Evolutionary conservation across 495 filamentous ascomycete genomes (phyloP).

Genomic region (Jackrogersella minutella): DNA sequence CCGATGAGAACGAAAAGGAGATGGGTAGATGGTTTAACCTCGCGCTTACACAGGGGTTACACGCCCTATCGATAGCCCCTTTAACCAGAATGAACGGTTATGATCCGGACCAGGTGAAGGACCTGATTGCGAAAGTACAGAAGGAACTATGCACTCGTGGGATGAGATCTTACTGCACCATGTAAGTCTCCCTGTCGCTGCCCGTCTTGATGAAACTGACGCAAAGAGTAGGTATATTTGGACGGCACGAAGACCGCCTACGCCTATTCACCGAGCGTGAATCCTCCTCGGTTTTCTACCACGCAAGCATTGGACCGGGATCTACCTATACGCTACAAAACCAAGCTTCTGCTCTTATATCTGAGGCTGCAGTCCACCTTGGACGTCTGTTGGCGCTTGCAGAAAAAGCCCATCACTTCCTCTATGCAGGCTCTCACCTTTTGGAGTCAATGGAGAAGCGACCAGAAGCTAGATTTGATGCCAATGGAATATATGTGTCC

Average conservation of each 20-base stretch:
- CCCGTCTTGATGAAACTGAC: slow-evolving; percentile 36
- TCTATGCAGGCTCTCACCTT: slow-evolving; percentile 28
- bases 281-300: slow-evolving; percentile 26
- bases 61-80: slow-evolving; percentile 77
- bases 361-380: slow-evolving; percentile 19
- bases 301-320: slow-evolving; percentile 31
- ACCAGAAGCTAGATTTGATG: slow-evolving; percentile 20
- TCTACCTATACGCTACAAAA: slow-evolving; percentile 25
- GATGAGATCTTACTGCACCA: slow-evolving; percentile 70
- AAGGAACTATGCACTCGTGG: slow-evolving; percentile 73
- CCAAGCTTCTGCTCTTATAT: slow-evolving; percentile 16
- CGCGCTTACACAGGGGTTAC: slow-evolving; percentile 73
- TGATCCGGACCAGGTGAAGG: slow-evolving; percentile 69
- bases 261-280: slow-evolving; percentile 42
- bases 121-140: slow-evolving; percentile 68
- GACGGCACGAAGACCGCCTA: slow-evolving; percentile 48
- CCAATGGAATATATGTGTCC: slow-evolving; percentile 18
- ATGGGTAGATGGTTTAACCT: slow-evolving; percentile 88
- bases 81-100: slow-evolving; percentile 72
- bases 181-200: slow-evolving; percentile 62
- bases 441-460: slow-evolving; percentile 17
- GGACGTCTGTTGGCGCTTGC: slow-evolving; percentile 28
- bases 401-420: slow-evolving; percentile 27
- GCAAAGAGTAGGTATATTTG: slow-evolving; percentile 59
- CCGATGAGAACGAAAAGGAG: slow-evolving; percentile 70